These are phyloP conservation scores for Fusarium solani-melongenae DNA, from an alignment of 2,329 filamentous ascomycete genomes.

Conservation along the genomic window DNA sequence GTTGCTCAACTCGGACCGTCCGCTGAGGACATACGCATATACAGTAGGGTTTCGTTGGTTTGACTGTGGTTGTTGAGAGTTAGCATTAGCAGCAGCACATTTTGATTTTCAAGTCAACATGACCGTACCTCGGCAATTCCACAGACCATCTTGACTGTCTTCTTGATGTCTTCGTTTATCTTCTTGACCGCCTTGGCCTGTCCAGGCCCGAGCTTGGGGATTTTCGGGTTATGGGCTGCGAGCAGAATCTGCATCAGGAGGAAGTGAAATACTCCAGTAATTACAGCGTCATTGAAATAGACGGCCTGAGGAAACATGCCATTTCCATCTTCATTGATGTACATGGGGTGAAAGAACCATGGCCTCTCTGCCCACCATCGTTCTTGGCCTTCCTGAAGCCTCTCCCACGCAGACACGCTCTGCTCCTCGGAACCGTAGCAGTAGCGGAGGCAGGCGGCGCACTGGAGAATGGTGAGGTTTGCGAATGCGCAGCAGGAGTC, in stretches of 20 bases:
- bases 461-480: conserved; percentile 43
- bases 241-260: conserved; percentile 43
- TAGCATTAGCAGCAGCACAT: not conserved
- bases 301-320: conserved; percentile 36
- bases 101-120: no score
- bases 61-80: conserved; percentile 13
- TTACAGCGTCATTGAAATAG: conserved; percentile 44
- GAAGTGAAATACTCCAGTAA: conserved; percentile 44
- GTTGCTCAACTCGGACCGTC: no score
- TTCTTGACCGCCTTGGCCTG: conserved; percentile 38
- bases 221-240: conserved; percentile 43
- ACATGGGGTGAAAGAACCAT: conserved; percentile 44
- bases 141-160: conserved; percentile 42
- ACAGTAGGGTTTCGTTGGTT: conserved; percentile 36
- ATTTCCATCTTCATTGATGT: conserved; percentile 20
- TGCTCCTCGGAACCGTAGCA: conserved; percentile 45
- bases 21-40: conserved; percentile 27
- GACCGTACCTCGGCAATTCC: conserved; percentile 43
- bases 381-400: conserved; percentile 38
- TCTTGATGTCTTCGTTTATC: conserved; percentile 45
- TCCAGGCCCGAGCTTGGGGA: conserved; percentile 41
- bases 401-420: conserved; percentile 36
- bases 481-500: conserved; percentile 42
- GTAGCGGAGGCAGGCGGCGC: conserved; percentile 43
- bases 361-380: conserved; percentile 45